phyloP scores from a whole-genome alignment of 139 green algal species.

The Diplosphaera chodatii region DNA sequence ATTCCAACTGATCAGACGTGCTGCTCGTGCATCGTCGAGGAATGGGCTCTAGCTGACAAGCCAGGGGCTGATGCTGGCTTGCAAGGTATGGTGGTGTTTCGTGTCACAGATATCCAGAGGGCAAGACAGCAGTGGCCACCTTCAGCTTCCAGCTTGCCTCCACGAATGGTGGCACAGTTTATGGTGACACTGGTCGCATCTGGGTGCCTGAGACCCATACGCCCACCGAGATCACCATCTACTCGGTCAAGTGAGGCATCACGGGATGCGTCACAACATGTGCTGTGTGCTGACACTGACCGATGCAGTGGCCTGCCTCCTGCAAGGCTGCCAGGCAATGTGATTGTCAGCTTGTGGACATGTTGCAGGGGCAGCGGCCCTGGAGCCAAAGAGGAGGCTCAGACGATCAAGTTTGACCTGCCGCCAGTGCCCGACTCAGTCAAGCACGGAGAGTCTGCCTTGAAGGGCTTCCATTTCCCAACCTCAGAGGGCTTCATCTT shows the following conservation, averaged over 20 bases:
- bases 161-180: background rate
- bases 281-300: background rate
- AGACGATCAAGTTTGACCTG: background rate
- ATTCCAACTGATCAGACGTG: no score
- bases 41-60: no score
- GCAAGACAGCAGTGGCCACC: background rate
- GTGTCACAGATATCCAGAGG: background rate
- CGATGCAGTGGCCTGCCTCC: no score
- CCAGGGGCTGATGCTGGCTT: no score
- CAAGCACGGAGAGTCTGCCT: background rate
- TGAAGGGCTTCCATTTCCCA: background rate
- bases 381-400: background rate
- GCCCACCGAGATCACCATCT: background rate
- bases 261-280: background rate
- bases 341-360: no score
- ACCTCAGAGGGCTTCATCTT: background rate
- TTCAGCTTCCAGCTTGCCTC: background rate
- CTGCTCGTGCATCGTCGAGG: no score
- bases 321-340: no score
- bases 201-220: background rate
- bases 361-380: background rate
- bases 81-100: background rate
- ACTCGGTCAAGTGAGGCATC: background rate
- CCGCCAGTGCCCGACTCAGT: background rate
- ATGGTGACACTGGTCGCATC: background rate